phyloP scores from a whole-genome alignment of 2,329 filamentous ascomycete genomes.

The Fusarium chlamydosporum region DNA sequence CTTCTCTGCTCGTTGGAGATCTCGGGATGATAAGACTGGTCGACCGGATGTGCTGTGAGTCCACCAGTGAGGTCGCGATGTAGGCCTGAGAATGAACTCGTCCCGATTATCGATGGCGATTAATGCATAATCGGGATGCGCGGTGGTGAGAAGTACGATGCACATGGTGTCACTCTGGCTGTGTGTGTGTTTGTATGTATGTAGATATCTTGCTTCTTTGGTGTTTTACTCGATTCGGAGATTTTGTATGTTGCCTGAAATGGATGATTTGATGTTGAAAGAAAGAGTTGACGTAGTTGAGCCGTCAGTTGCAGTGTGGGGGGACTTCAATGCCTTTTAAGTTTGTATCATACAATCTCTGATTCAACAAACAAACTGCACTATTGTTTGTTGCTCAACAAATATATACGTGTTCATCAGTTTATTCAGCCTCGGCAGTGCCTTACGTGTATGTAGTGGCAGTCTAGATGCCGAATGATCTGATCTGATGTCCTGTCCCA shows the following conservation, averaged over 20 bases:
- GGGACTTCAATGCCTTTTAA: constrained; percentile 43
- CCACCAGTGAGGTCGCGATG: constrained; percentile 76
- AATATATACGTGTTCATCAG: constrained; percentile 26
- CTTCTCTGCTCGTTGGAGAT: constrained; percentile 72
- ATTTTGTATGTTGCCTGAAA: constrained; percentile 4
- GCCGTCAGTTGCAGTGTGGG: constrained; percentile 6
- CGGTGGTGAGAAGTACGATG: constrained; percentile 81
- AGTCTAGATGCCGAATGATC: constrained; percentile 38
- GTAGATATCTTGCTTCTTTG: neutral
- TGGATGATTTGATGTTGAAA: constrained; percentile 14
- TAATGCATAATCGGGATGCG: constrained; percentile 80
- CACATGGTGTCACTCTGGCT: constrained; percentile 69
- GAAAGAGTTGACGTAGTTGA: constrained; percentile 23
- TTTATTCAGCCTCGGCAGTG: constrained; percentile 43
- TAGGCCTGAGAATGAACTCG: constrained; percentile 76
- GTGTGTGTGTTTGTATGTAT: neutral
- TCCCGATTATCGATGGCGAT: constrained; percentile 85
- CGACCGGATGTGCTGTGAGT: constrained; percentile 59
- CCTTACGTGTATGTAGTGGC: neutral
- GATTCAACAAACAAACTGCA: neutral
- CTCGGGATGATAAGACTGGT: constrained; percentile 70
- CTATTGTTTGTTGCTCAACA: neutral
- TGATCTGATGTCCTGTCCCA: constrained; percentile 30
- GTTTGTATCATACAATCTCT: constrained; percentile 21
- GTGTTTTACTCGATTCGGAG: constrained; percentile 8